Base-by-base conservation (phyloP, 2,329 filamentous ascomycete genomes). In the Fonsecaea monophora region DNA sequence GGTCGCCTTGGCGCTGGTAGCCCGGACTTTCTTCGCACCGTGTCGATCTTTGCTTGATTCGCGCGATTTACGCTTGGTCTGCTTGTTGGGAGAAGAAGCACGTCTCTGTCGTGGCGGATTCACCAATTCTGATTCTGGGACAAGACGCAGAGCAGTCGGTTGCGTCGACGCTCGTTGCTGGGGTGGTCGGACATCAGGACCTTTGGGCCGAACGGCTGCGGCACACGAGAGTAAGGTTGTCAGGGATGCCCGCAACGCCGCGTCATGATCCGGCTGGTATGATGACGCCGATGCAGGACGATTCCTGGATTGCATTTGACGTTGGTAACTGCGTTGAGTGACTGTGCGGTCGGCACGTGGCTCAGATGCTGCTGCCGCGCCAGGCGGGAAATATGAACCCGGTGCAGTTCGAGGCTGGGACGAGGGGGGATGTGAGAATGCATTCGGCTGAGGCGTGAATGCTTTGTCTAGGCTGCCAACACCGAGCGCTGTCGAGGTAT, bases 171-270 rank as follows among this genome's bases (percentile, higher is more conserved):
- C 42, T 55, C 68, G 66, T 35, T 54, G 21, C n/a, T 62, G 61
- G 60, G 62, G 57, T 53, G 78, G 55, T 18, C 60, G 53, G 13
- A 42, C 75, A 55, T 78, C 80, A 66, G 74, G 58, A 82, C 81
- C 75, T 95, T 97, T 0, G 90, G 88, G 15, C 53, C 95, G 87
- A 1, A 94, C 95, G 0, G 94, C 95, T 2, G 94, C 93, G 0
- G 93, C 94, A 74, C 92, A 96, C n/a, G 94, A 97, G 12, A 99
- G 86, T 12, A 99, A 85, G 0, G 95, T 98, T 0, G 93, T 97
- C n/a, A 99, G 84, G 57, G 92, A 97, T 21, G 95, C 93, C 38
- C 95, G 89, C 10, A 99, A 84, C 1, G 93, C 95, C 35, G 93
- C 95, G 74, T 99, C 95, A 73, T 98, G 94, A 73, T 98, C 93